phyloP scores from a whole-genome alignment of 148 eudicot genomes.

The Silene uniflora region DNA sequence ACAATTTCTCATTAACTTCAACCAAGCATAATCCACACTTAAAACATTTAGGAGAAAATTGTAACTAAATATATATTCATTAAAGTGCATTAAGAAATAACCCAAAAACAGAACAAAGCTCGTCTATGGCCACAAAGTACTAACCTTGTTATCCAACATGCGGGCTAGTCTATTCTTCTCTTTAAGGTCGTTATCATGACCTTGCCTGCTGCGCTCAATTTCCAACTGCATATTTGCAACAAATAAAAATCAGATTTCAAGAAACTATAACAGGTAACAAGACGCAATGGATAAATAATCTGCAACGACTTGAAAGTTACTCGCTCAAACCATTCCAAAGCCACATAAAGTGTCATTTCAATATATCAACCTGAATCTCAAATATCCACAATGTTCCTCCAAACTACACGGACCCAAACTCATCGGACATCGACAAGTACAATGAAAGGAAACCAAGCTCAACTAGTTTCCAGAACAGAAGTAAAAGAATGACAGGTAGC shows the following conservation, averaged over 20 bases:
- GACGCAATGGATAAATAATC: background rate
- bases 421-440: too few species aligned
- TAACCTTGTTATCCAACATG: conserved; percentile 60
- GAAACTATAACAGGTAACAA: background rate
- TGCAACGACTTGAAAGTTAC: background rate
- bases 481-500: background rate
- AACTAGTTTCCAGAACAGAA: background rate
- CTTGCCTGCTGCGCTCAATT: conserved; percentile 63
- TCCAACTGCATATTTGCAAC: conserved; percentile 43
- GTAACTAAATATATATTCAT: background rate
- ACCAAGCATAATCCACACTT: background rate
- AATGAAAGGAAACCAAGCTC: background rate
- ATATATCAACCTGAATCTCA: background rate
- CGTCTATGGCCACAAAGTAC: conserved; percentile 20
- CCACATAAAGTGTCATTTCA: too few species aligned
- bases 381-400: background rate
- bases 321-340: background rate
- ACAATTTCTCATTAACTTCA: background rate
- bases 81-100: background rate
- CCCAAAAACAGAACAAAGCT: background rate
- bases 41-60: background rate
- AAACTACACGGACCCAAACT: too few species aligned
- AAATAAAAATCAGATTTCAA: background rate
- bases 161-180: conserved; percentile 67
- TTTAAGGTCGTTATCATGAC: conserved; percentile 67